Percentiles rank a stretch among this genome's conserved stretches.
phyloP scores from a whole-genome alignment of 208 protist genomes.

The Leishmania tarentolae region DNA sequence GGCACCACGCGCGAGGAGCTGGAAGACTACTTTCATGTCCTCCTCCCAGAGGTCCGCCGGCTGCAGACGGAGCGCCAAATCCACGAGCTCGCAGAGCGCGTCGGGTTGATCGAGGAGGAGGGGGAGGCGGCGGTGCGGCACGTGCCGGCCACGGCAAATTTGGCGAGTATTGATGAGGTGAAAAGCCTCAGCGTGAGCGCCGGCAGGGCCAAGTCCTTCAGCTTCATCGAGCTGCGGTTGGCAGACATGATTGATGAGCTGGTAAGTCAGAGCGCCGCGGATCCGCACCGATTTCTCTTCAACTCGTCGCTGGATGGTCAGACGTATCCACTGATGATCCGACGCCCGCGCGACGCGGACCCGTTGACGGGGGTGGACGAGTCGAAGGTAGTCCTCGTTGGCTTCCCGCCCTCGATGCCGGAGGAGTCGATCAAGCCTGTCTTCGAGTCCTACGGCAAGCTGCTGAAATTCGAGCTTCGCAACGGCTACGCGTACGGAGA shows the following conservation, averaged over 20 bases:
- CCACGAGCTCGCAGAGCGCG: slow-evolving; percentile 37
- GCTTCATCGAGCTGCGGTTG: slow-evolving; percentile 81
- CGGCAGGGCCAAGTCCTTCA: slow-evolving; percentile 73
- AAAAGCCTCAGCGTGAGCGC: slow-evolving; percentile 53
- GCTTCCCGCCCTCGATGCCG: slow-evolving; percentile 65
- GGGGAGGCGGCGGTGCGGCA: slow-evolving; percentile 51
- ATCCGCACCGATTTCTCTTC: slow-evolving; percentile 73
- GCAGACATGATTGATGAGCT: slow-evolving; percentile 85
- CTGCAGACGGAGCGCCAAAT: slow-evolving; percentile 73
- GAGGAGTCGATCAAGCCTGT: slow-evolving; percentile 49
- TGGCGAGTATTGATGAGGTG: slow-evolving; percentile 64
- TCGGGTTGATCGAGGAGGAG: slow-evolving; percentile 22
- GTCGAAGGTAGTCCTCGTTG: slow-evolving; percentile 73
- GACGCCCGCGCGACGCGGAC: slow-evolving; percentile 74
- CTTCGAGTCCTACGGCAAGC: slow-evolving; percentile 66
- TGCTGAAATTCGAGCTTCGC: slow-evolving; percentile 69
- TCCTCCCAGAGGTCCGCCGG: slow-evolving; percentile 81
- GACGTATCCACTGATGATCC: slow-evolving; percentile 61
- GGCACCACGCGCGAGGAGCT: slow-evolving; percentile 65
- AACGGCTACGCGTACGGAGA: slow-evolving; percentile 77
- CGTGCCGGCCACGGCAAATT: slow-evolving; percentile 64
- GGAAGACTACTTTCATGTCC: slow-evolving; percentile 60
- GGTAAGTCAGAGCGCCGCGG: slow-evolving; percentile 46
- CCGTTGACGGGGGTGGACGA: slow-evolving; percentile 56
- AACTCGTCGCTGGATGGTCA: slow-evolving; percentile 45